Percentiles rank a stretch among this genome's conserved stretches.
These are phyloP conservation scores for Ustulina deusta DNA, from an alignment of 2,329 filamentous ascomycete genomes.

Conservation along the genomic window DNA sequence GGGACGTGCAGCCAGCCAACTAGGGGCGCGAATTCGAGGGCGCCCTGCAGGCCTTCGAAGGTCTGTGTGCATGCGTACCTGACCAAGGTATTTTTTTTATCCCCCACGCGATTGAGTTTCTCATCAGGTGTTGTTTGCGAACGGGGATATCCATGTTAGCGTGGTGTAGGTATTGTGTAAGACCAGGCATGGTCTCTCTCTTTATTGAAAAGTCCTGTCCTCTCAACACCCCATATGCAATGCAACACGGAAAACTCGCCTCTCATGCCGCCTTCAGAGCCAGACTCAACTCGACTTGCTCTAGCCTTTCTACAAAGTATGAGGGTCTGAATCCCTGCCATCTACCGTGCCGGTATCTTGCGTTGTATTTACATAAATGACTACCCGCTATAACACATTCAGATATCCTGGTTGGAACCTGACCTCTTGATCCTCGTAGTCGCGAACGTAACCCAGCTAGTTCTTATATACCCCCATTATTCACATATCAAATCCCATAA, in stretches of 20 bases:
- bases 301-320: background rate
- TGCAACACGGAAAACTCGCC: background rate
- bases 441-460: background rate
- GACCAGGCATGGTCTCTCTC: background rate
- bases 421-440: constrained; percentile 3
- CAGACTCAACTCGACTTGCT: background rate
- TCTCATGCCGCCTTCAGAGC: constrained; percentile 1
- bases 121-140: background rate
- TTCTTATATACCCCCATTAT: background rate
- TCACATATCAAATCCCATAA: constrained; percentile 12
- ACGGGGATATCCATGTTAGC: constrained; percentile 5
- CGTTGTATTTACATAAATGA: constrained; percentile 22
- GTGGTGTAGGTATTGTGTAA: background rate
- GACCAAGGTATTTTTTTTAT: background rate
- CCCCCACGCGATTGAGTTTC: constrained; percentile 15
- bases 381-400: constrained; percentile 8
- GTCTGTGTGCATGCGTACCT: background rate
- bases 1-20: constrained; percentile 29
- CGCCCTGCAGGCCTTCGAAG: constrained; percentile 22
- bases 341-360: constrained; percentile 6
- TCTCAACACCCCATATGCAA: constrained; percentile 12
- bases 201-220: background rate
- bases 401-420: background rate
- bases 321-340: background rate
- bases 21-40: constrained; percentile 1